phyloP scores from a whole-genome alignment of 2,329 filamentous ascomycete genomes.

The Colletotrichum euphorbiae region DNA sequence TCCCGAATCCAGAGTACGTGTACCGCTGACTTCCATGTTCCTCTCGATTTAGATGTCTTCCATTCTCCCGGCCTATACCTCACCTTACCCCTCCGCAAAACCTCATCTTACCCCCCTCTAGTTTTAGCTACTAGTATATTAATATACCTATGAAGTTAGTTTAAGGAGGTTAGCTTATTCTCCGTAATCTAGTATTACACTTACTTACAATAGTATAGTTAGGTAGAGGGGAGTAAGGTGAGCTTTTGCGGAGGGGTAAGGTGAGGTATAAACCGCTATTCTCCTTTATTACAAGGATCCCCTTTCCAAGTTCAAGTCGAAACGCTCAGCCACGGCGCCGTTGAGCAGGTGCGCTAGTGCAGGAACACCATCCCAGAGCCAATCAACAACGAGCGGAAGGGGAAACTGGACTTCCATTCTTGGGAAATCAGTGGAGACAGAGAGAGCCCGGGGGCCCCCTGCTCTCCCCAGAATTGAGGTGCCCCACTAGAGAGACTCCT shows the following conservation, averaged over 20 bases:
- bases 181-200: too few relatives aligned
- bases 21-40: conserved; percentile 1
- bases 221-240: too few relatives aligned
- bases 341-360: conserved; percentile 34
- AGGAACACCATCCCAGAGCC: conserved; percentile 33
- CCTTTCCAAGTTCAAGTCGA: conserved; percentile 35
- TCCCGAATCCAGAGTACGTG: not conserved
- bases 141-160: too few relatives aligned
- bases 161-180: too few relatives aligned
- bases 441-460: not conserved
- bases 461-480: not conserved
- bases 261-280: too few relatives aligned
- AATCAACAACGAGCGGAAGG: conserved; percentile 17
- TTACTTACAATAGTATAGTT: too few relatives aligned
- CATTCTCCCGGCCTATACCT: too few relatives aligned
- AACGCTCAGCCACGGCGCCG: conserved; percentile 40
- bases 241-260: too few relatives aligned
- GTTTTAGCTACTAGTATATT: too few relatives aligned
- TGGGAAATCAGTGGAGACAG: not conserved
- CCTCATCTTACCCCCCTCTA: too few relatives aligned
- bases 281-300: not conserved
- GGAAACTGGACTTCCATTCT: conserved; percentile 25
- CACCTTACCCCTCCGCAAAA: too few relatives aligned
- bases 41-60: not conserved
- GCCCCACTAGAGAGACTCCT: not conserved